A percentile compares a stretch with the other conserved stretches of the same genome.
Conservation (phyloP, 2,329 filamentous ascomycete species). For the Colletotrichum simmondsii region DNA sequence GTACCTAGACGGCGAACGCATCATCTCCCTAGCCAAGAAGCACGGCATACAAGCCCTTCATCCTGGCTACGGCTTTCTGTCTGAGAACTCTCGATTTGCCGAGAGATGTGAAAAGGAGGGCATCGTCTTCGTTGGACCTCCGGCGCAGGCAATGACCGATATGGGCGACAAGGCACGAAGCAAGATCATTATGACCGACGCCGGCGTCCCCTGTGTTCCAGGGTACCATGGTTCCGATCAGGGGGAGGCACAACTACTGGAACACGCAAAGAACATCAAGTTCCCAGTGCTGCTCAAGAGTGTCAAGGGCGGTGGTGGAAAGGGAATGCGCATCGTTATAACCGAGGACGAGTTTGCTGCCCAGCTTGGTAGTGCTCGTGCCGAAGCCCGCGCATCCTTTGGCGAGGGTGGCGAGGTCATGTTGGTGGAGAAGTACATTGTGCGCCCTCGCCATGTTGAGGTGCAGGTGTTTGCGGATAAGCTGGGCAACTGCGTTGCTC, state of each 20-base stretch:
- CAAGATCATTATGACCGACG: slow-evolving; percentile 95
- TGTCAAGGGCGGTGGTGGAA: slow-evolving; percentile 83
- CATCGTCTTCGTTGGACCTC: slow-evolving; percentile 93
- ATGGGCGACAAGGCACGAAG: slow-evolving; percentile 95
- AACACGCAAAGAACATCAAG: slow-evolving; percentile 76
- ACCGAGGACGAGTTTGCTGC: slow-evolving; percentile 74
- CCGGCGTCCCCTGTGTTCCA: slow-evolving; percentile 95
- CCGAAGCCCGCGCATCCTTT: slow-evolving; percentile 82
- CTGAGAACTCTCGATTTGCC: slow-evolving; percentile 93
- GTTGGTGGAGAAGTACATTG: slow-evolving; percentile 86
- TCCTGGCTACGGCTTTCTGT: slow-evolving; percentile 95
- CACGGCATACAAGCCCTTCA: slow-evolving; percentile 92
- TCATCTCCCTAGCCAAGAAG: slow-evolving; percentile 87
- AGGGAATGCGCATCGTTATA: slow-evolving; percentile 83
- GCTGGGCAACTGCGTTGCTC: slow-evolving; percentile 80
- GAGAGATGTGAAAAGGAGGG: slow-evolving; percentile 89
- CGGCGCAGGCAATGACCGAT: slow-evolving; percentile 81
- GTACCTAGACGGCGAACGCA: slow-evolving; percentile 93
- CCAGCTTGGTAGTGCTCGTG: slow-evolving; percentile 78
- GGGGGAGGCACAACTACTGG: slow-evolving; percentile 68
- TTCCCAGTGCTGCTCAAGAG: slow-evolving; percentile 84
- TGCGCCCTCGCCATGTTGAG: slow-evolving; percentile 85
- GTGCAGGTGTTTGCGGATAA: slow-evolving; percentile 91
- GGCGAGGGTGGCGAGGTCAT: slow-evolving; percentile 83
- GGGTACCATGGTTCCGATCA: slow-evolving; percentile 94